A percentile compares a stretch with the other conserved stretches of the same genome.
Conservation (phyloP, 352 stramenopile genomes). For the Chrysophaeum taylorii region DNA sequence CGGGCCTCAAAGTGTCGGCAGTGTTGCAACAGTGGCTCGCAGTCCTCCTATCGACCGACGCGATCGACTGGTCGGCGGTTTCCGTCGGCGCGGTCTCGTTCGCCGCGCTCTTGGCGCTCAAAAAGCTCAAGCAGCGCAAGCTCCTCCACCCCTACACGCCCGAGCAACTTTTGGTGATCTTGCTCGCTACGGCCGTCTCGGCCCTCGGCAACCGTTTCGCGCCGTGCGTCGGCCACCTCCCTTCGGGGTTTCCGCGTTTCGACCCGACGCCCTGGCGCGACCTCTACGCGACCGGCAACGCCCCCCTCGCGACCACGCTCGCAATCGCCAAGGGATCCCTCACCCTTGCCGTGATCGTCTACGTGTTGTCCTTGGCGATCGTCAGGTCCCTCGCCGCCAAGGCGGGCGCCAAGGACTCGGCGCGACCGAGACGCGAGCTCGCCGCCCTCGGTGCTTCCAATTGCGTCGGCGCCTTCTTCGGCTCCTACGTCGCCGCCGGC, state of each 20-base stretch:
- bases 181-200: background rate
- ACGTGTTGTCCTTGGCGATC: slow-evolving; percentile 63
- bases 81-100: slow-evolving; percentile 50
- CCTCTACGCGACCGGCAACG: background rate
- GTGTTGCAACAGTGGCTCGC: slow-evolving; percentile 51
- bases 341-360: slow-evolving; percentile 57
- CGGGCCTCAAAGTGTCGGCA: background rate
- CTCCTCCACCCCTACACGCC: background rate
- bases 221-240: background rate
- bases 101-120: slow-evolving; percentile 37
- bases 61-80: slow-evolving; percentile 60
- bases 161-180: background rate
- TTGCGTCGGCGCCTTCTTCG: slow-evolving; percentile 55
- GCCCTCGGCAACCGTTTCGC: background rate
- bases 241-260: too few species aligned
- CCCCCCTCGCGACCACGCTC: too few species aligned
- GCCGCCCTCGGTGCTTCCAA: slow-evolving; percentile 61
- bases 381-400: slow-evolving; percentile 55
- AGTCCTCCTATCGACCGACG: slow-evolving; percentile 44
- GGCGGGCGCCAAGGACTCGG: slow-evolving; percentile 41
- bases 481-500: slow-evolving; percentile 56
- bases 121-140: slow-evolving; percentile 27
- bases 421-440: slow-evolving; percentile 61
- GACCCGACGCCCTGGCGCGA: background rate
- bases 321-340: slow-evolving; percentile 25